Conservation (phyloP, 2,329 filamentous ascomycete genomes). For the Curvularia eragrostidis region DNA sequence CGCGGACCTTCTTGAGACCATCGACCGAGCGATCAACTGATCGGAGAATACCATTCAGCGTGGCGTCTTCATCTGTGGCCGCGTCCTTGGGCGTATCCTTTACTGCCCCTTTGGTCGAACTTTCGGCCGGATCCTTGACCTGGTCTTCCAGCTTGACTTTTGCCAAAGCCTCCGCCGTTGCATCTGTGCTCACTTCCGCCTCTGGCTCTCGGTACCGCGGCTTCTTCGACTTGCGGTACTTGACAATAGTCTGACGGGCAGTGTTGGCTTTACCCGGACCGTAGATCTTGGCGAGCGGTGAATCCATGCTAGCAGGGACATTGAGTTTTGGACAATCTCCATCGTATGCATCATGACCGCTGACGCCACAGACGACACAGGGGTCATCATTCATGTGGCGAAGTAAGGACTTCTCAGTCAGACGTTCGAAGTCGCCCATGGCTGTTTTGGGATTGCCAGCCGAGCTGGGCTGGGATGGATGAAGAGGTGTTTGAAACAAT, state of each 20-base stretch:
- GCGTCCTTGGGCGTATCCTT: background rate
- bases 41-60: background rate
- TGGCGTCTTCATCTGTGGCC: background rate
- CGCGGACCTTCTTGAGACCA: background rate
- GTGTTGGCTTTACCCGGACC: background rate
- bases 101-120: background rate
- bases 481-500: background rate
- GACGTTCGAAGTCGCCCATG: background rate
- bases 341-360: background rate
- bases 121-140: background rate
- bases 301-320: background rate
- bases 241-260: background rate
- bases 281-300: slow-evolving; percentile 1
- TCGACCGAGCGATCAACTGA: background rate
- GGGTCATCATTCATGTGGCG: slow-evolving; percentile 2
- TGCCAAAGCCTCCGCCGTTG: background rate
- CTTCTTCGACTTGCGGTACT: slow-evolving; percentile 1
- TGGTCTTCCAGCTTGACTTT: background rate
- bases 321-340: background rate
- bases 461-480: background rate
- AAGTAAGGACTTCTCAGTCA: background rate
- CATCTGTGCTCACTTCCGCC: background rate
- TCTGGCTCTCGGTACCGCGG: background rate
- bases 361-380: background rate
- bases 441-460: background rate